These are phyloP conservation scores for Trichoderma sp. DNA, from an alignment of 2,329 filamentous ascomycete genomes.

Conservation along the genomic window DNA sequence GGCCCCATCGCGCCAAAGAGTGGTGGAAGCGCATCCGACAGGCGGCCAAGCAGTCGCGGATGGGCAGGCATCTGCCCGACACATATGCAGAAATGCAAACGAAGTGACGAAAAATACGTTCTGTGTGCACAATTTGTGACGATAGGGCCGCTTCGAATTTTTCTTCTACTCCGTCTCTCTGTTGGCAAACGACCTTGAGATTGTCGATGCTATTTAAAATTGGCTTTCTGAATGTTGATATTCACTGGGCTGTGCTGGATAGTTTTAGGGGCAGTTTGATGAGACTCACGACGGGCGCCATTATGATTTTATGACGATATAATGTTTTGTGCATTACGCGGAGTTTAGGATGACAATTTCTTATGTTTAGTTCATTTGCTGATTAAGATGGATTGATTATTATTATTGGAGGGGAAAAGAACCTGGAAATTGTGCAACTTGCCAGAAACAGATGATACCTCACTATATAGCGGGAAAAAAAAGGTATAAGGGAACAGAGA, in stretches of 20 bases:
- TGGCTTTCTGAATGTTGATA: neutral
- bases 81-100: constrained; percentile 42
- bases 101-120: constrained; percentile 30
- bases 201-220: neutral
- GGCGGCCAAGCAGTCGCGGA: constrained; percentile 43
- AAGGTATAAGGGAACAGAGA: neutral
- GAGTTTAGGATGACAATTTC: neutral
- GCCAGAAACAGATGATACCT: neutral
- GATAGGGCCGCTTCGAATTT: neutral
- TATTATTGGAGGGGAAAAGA: neutral
- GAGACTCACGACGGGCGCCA: neutral
- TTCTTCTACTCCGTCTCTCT: neutral
- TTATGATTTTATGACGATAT: neutral
- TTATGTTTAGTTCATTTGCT: neutral
- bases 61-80: constrained; percentile 42
- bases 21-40: constrained; percentile 44
- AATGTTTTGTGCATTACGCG: neutral
- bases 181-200: neutral
- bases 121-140: neutral
- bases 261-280: neutral
- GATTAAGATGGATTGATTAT: neutral
- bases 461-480: neutral
- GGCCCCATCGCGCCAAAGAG: constrained; percentile 37
- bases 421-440: neutral
- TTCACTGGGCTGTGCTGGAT: neutral